phyloP scores from a whole-genome alignment of 371 early-diverging fungal genomes.

The Entomophthora muscae region DNA sequence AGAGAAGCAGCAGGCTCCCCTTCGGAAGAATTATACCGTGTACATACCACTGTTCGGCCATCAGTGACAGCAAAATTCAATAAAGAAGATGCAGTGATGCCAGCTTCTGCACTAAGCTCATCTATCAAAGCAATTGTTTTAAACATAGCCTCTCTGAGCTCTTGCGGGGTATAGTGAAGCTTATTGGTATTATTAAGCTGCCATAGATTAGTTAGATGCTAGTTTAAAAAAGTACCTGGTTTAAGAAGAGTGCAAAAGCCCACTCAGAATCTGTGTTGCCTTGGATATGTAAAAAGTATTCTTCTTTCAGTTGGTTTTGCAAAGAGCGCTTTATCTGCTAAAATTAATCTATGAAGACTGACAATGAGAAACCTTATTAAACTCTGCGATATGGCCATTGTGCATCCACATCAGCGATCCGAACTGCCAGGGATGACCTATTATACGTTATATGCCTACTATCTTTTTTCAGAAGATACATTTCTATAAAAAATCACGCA shows the following conservation, averaged over 20 bases:
- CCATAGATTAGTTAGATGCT: not conserved
- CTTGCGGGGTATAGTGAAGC: conserved; percentile 26
- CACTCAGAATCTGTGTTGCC: conserved; percentile 78
- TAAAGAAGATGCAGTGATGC: conserved; percentile 38
- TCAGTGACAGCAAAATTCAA: conserved; percentile 82
- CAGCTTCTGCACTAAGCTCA: conserved; percentile 40
- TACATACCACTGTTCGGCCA: conserved; percentile 57
- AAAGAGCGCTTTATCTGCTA: conserved; percentile 50
- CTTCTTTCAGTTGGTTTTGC: conserved; percentile 40
- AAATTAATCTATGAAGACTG: not conserved
- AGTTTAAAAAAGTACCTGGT: conserved; percentile 23
- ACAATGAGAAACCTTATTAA: conserved; percentile 29
- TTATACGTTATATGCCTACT: not conserved
- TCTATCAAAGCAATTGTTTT: conserved; percentile 52
- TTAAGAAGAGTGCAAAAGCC: conserved; percentile 73
- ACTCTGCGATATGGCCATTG: conserved; percentile 59
- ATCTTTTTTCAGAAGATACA: not conserved
- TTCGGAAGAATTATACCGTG: conserved; percentile 52
- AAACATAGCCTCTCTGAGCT: conserved; percentile 52
- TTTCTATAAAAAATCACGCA: too few species aligned
- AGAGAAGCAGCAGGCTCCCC: conserved; percentile 54
- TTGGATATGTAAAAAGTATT: conserved; percentile 45
- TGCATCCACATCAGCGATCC: conserved; percentile 81
- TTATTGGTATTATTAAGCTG: conserved; percentile 35
- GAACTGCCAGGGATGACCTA: conserved; percentile 48